A percentile compares a stretch with the other conserved stretches of the same genome.
Evolutionary conservation across 2,329 filamentous ascomycete species (phyloP).

Genomic region (Westerdykella ornata): DNA sequence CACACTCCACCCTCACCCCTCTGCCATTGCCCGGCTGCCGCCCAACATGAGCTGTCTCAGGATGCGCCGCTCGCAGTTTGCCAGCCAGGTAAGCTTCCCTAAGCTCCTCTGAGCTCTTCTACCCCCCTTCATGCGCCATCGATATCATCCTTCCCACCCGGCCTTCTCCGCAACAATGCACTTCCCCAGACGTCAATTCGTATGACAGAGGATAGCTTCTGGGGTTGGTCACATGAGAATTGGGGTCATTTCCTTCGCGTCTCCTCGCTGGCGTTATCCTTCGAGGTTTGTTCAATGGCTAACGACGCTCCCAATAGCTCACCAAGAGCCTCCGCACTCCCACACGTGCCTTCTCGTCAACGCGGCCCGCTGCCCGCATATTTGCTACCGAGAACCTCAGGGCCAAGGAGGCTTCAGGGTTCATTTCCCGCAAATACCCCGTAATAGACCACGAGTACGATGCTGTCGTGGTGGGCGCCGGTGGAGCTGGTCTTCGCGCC

Average conservation of each 20-base stretch:
- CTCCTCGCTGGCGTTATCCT: background rate
- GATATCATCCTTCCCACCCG: constrained; percentile 13
- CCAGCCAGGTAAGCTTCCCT: constrained; percentile 32
- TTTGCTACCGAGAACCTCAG: constrained; percentile 78
- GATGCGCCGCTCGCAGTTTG: constrained; percentile 36
- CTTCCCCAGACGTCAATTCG: constrained; percentile 1
- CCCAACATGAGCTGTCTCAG: constrained; percentile 37
- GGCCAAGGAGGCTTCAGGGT: constrained; percentile 86
- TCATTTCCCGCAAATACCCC: constrained; percentile 83
- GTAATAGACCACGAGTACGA: constrained; percentile 99
- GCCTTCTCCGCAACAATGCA: constrained; percentile 21
- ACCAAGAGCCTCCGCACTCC: constrained; percentile 57
- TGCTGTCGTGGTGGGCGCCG: constrained; percentile 86
- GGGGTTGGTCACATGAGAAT: too few relatives aligned
- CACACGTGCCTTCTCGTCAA: constrained; percentile 77
- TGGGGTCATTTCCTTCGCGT: too few relatives aligned
- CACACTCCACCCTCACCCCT: constrained; percentile 10
- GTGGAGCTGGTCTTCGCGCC: constrained; percentile 72
- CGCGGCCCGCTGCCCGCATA: constrained; percentile 74
- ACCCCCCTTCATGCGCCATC: constrained; percentile 4
- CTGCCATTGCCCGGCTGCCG: constrained; percentile 23
- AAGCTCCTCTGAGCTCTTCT: too few relatives aligned
- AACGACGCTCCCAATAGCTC: constrained; percentile 46
- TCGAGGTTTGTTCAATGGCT: constrained; percentile 22
- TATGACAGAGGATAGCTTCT: too few relatives aligned